Conservation (phyloP, 176 grass and related monocot genomes). For the Chrysopogon serrulatus region DNA sequence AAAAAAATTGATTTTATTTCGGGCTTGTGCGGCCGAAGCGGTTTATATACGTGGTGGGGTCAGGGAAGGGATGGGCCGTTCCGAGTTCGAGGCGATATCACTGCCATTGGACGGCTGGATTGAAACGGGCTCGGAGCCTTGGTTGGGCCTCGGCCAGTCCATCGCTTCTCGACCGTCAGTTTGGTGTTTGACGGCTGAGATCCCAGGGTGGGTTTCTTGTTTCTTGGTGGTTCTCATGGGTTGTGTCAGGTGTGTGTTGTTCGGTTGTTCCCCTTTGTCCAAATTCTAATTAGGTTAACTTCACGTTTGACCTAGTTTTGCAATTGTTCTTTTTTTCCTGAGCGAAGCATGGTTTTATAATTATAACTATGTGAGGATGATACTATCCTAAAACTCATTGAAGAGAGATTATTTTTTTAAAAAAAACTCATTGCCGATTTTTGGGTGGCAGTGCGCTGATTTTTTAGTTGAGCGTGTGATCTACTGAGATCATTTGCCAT, state of each 20-base stretch:
- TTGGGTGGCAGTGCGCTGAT: not conserved
- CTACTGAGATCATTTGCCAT: not conserved
- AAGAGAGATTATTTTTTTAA: no score
- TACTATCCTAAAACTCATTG: no score
- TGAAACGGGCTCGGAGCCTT: not conserved
- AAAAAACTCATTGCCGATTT: no score
- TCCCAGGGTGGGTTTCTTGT: not conserved
- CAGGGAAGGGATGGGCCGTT: not conserved
- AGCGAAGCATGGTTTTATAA: not conserved
- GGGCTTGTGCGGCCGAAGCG: not conserved
- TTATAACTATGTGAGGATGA: no score
- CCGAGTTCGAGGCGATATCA: slow-evolving; percentile 1
- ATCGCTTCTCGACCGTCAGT: not conserved
- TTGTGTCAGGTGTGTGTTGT: not conserved
- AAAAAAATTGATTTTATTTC: not conserved
- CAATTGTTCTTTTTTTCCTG: not conserved
- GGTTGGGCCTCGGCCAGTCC: not conserved
- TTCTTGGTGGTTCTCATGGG: not conserved
- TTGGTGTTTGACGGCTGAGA: not conserved
- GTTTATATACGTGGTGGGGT: not conserved
- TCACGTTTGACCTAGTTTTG: not conserved
- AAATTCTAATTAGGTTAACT: not conserved
- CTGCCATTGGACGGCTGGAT: slow-evolving; percentile 23
- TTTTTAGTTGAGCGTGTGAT: not conserved
- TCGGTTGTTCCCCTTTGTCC: not conserved